Evolutionary conservation across 495 filamentous ascomycete genomes (phyloP).

Genomic region (Tuber aestivum): DNA sequence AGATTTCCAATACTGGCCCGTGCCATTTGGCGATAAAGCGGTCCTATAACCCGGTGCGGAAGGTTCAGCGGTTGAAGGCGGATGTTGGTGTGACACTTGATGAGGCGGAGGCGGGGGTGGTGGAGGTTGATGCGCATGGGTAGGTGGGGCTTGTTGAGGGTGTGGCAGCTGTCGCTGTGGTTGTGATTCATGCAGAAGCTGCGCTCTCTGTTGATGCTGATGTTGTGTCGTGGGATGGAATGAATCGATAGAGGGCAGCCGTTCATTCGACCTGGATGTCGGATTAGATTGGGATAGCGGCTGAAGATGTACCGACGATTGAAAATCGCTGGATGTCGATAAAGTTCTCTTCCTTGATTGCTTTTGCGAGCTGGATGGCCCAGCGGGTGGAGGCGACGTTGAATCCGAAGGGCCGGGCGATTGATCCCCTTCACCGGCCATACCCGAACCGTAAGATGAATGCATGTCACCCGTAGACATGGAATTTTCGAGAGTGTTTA

Average conservation of each 20-base stretch:
- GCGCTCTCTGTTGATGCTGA: constrained; percentile 43
- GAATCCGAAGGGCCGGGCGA: constrained; percentile 42
- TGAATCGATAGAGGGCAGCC: constrained; percentile 41
- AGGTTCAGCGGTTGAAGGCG: constrained; percentile 20
- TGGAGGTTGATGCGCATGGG: constrained; percentile 27
- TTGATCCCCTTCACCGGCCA: constrained; percentile 39
- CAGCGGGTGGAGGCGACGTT: constrained; percentile 39
- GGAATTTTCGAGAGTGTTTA: constrained; percentile 67
- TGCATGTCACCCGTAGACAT: constrained; percentile 43
- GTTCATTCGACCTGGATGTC: constrained; percentile 34
- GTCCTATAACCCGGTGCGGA: constrained; percentile 25
- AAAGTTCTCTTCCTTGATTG: constrained; percentile 36
- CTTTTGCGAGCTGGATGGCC: constrained; percentile 22
- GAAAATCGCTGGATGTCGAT: constrained; percentile 42
- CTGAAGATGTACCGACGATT: constrained; percentile 37
- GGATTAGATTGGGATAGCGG: constrained; percentile 38
- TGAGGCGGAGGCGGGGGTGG: constrained; percentile 19
- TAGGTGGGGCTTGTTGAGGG: constrained; percentile 41
- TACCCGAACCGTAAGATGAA: constrained; percentile 33
- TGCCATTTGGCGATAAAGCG: constrained; percentile 33
- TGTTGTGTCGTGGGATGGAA: constrained; percentile 44
- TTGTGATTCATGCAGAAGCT: constrained; percentile 46
- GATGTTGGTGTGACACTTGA: constrained; percentile 29
- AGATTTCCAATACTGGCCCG: constrained; percentile 41
- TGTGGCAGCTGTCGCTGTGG: constrained; percentile 41